Evolutionary conservation across 2,329 filamentous ascomycete genomes (phyloP).

Genomic region (Stylonectria norvegica): DNA sequence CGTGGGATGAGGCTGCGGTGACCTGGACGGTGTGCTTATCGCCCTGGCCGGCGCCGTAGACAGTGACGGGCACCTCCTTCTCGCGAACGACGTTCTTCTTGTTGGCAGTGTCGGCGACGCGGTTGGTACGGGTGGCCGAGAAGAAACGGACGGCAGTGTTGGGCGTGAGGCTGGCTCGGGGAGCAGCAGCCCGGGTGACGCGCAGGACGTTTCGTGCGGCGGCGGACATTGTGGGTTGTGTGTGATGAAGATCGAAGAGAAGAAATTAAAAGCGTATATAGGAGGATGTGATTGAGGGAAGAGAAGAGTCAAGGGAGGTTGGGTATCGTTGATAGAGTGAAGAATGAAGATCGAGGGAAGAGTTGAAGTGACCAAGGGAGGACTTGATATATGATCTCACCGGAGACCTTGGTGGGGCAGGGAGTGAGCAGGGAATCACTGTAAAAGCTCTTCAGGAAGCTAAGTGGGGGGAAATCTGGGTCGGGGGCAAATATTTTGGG

Average conservation of each 20-base stretch:
- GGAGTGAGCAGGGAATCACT: conserved; percentile 2
- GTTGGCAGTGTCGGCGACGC: conserved; percentile 38
- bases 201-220: conserved; percentile 35
- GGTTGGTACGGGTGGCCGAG: conserved; percentile 29
- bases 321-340: conserved; percentile 8
- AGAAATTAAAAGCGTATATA: no score
- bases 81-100: conserved; percentile 55
- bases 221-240: conserved; percentile 33
- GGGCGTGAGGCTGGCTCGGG: conserved; percentile 23
- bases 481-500: conserved; percentile 16
- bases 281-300: conserved; percentile 6
- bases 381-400: conserved; percentile 22
- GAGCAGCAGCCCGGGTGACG: conserved; percentile 30
- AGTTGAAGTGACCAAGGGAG: conserved; percentile 12
- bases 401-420: conserved; percentile 12
- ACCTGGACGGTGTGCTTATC: conserved; percentile 57
- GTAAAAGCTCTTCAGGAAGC: background rate
- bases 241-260: conserved; percentile 10
- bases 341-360: conserved; percentile 8
- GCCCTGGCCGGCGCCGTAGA: conserved; percentile 47
- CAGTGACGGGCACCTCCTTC: conserved; percentile 55
- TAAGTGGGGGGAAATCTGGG: conserved; percentile 7
- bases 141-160: conserved; percentile 30
- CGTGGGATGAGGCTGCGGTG: conserved; percentile 38
- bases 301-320: conserved; percentile 6